Evolutionary conservation across 116 monocot genomes (phyloP).

Genomic region (Papilionanthe hybrid): DNA sequence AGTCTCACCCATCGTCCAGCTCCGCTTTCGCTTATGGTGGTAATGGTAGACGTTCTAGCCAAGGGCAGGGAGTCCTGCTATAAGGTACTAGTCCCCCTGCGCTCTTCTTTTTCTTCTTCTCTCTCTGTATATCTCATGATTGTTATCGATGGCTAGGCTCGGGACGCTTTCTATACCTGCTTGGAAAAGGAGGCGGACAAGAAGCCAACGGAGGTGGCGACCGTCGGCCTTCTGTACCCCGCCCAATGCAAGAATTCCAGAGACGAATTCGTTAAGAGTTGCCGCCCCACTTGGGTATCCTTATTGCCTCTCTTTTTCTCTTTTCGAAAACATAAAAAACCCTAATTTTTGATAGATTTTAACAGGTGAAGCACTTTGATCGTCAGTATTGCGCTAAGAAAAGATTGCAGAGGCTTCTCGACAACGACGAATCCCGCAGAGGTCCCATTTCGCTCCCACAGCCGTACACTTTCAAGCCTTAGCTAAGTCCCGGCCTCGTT

Average conservation of each 20-base stretch:
- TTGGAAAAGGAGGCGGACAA: constrained; percentile 67
- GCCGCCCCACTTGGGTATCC: constrained; percentile 79
- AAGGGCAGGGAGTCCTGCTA: constrained; percentile 53
- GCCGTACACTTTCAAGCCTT: constrained; percentile 66
- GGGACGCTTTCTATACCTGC: constrained; percentile 88
- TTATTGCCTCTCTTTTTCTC: not conserved
- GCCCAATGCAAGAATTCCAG: constrained; percentile 59
- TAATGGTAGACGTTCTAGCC: constrained; percentile 56
- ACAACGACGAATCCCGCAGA: constrained; percentile 56
- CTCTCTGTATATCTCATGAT: not conserved
- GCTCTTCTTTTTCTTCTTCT: not conserved
- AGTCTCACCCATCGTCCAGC: not conserved
- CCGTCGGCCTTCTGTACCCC: constrained; percentile 82
- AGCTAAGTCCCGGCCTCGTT: not conserved
- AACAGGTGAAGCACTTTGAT: constrained; percentile 94
- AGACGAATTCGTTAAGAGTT: constrained; percentile 47
- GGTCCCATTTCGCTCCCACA: constrained; percentile 85
- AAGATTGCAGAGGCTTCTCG: constrained; percentile 83
- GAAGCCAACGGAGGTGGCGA: constrained; percentile 75
- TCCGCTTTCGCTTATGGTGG: not conserved
- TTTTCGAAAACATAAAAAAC: not conserved
- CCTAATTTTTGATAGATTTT: not conserved
- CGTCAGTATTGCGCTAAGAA: constrained; percentile 79
- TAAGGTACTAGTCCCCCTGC: constrained; percentile 23
- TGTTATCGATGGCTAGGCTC: constrained; percentile 30